phyloP scores from a whole-genome alignment of 257 asterid species.

The Forsythia viridissima region DNA sequence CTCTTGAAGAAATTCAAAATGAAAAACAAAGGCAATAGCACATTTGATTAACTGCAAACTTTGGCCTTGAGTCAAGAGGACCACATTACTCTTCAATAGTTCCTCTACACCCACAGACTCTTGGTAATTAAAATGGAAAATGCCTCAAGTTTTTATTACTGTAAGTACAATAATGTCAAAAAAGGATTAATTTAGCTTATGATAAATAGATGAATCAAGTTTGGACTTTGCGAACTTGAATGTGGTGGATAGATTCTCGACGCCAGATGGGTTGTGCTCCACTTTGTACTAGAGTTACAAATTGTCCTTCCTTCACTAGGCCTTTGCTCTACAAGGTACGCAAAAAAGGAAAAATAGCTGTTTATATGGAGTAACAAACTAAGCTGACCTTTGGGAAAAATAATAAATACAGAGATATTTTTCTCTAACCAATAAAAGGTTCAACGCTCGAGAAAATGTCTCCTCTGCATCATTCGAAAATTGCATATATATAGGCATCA shows the following conservation, averaged over 20 bases:
- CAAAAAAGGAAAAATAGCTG: constrained; percentile 4
- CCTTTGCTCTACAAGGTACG: constrained; percentile 54
- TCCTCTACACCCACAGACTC: not conserved
- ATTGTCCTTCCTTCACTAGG: constrained; percentile 72
- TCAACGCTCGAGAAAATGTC: constrained; percentile 84
- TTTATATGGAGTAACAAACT: not conserved
- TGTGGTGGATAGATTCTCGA: constrained; percentile 85
- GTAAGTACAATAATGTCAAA: not conserved
- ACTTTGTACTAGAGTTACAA: constrained; percentile 92
- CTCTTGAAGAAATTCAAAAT: not conserved
- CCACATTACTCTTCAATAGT: not conserved
- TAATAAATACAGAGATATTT: constrained; percentile 5
- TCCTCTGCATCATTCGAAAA: constrained; percentile 87
- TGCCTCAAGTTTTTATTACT: not conserved
- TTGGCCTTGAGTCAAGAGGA: not conserved
- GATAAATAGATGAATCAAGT: constrained; percentile 38
- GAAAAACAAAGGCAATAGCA: not conserved
- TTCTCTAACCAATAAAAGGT: constrained; percentile 68
- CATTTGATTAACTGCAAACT: not conserved
- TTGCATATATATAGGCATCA: constrained; percentile 82
- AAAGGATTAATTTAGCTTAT: not conserved
- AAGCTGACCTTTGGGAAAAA: constrained; percentile 8
- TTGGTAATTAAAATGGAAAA: not conserved
- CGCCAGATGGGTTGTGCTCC: constrained; percentile 99
- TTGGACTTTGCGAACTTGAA: constrained; percentile 88